These are phyloP conservation scores for Ramularia endophylla DNA, from an alignment of 2,329 filamentous ascomycete genomes.

Conservation along the genomic window DNA sequence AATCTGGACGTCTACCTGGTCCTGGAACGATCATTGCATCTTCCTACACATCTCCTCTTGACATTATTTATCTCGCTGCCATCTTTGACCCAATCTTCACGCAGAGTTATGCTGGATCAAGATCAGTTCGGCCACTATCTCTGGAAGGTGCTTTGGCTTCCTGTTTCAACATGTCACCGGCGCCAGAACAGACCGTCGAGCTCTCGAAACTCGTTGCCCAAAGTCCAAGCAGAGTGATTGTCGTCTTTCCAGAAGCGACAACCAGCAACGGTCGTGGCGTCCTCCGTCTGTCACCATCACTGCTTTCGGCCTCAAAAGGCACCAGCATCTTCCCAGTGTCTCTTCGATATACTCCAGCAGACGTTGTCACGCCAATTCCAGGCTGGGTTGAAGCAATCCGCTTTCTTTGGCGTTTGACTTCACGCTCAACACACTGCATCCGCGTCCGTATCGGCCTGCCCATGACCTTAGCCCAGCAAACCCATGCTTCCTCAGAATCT, in stretches of 20 bases:
- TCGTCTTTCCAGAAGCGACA: slow-evolving; percentile 87
- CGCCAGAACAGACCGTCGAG: slow-evolving; percentile 22
- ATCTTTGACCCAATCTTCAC: slow-evolving; percentile 97
- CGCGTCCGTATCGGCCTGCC: slow-evolving; percentile 82
- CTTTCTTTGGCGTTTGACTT: slow-evolving; percentile 83
- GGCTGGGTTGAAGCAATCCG: slow-evolving; percentile 52
- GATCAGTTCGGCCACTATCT: slow-evolving; percentile 69
- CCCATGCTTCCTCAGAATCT: slow-evolving; percentile 22
- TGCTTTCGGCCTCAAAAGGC: slow-evolving; percentile 60
- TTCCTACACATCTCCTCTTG: slow-evolving; percentile 87
- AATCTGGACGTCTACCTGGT: slow-evolving; percentile 71
- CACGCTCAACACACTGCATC: slow-evolving; percentile 80
- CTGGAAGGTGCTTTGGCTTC: slow-evolving; percentile 69
- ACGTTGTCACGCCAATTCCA: slow-evolving; percentile 86
- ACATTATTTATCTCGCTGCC: slow-evolving; percentile 87
- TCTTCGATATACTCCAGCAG: slow-evolving; percentile 78
- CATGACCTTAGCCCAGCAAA: slow-evolving; percentile 41
- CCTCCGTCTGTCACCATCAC: slow-evolving; percentile 70
- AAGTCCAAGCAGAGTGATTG: slow-evolving; percentile 70
- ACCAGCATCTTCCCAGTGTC: slow-evolving; percentile 86
- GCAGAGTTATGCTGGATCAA: slow-evolving; percentile 61
- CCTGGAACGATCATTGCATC: slow-evolving; percentile 78
- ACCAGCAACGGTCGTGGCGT: slow-evolving; percentile 93
- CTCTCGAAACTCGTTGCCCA: slow-evolving; percentile 51
- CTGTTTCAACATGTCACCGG: slow-evolving; percentile 32